A percentile compares a stretch with the other conserved stretches of the same genome.
Evolutionary conservation across 805 yeast genomes (phyloP).

Genomic region (Metschnikowia arizonensis): DNA sequence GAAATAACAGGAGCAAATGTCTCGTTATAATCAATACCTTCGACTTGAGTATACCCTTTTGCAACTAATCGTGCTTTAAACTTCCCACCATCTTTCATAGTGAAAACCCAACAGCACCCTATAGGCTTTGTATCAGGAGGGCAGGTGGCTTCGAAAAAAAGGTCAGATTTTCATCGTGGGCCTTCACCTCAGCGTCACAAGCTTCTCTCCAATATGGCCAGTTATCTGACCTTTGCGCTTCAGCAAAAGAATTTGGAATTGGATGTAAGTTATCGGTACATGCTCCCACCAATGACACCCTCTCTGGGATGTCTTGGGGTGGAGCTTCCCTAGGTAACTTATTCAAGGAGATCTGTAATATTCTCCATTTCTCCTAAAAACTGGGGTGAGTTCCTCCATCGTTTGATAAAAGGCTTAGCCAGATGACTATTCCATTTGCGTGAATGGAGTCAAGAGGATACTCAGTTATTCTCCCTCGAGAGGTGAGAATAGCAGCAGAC

Average conservation of each 20-base stretch:
- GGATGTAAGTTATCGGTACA: neutral
- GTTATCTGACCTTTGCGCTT: too few species aligned
- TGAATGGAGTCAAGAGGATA: neutral
- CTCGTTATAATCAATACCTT: neutral
- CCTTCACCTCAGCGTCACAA: too few species aligned
- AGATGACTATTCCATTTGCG: too few species aligned
- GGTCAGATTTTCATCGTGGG: too few species aligned
- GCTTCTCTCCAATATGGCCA: too few species aligned
- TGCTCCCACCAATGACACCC: neutral
- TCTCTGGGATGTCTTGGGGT: neutral
- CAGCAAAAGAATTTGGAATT: too few species aligned
- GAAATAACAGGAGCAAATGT: too few species aligned
- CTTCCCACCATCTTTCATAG: neutral
- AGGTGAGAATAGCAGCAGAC: too few species aligned
- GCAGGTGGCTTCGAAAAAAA: neutral
- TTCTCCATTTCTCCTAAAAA: too few species aligned
- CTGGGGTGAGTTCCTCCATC: too few species aligned
- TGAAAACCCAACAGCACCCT: neutral
- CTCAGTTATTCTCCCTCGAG: neutral
- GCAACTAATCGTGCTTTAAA: neutral
- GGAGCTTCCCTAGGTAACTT: neutral
- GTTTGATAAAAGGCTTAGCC: too few species aligned
- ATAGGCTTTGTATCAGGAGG: neutral
- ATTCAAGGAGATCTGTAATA: neutral
- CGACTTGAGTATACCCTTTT: neutral